phyloP scores from a whole-genome alignment of 2,329 filamentous ascomycete species.

The Cylindrodendrum hubeiense region DNA sequence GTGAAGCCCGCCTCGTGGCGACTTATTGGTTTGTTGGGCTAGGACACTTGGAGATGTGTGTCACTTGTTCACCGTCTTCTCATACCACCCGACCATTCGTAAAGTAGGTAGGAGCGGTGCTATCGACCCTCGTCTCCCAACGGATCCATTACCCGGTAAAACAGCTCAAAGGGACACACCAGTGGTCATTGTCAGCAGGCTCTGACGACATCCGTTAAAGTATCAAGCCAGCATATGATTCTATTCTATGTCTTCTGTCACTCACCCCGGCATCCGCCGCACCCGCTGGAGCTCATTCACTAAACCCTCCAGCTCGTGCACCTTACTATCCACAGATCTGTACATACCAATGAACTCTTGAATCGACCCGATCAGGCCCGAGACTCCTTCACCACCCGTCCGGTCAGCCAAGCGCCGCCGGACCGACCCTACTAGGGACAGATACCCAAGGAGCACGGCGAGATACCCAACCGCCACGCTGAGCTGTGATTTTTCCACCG shows the following conservation, averaged over 20 bases:
- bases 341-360: constrained; percentile 67
- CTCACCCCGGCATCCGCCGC: constrained; percentile 31
- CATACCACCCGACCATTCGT: not conserved
- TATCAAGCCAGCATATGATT: constrained; percentile 3
- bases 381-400: constrained; percentile 58
- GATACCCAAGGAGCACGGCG: constrained; percentile 84
- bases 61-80: constrained; percentile 7
- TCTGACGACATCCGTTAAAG: constrained; percentile 20
- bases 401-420: constrained; percentile 57
- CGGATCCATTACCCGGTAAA: not conserved
- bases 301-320: constrained; percentile 53
- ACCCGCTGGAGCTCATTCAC: constrained; percentile 51
- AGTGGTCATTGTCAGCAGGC: not conserved
- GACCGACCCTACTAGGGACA: constrained; percentile 70
- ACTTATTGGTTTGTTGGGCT: not conserved
- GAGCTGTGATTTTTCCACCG: constrained; percentile 79
- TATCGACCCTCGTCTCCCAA: not conserved
- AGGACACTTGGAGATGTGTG: not conserved
- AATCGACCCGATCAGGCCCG: constrained; percentile 63
- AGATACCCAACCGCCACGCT: constrained; percentile 91
- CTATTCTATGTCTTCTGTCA: not conserved
- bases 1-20: not conserved
- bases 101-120: not conserved
- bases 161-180: not conserved
- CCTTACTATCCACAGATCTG: constrained; percentile 61